Percentiles rank a stretch among this genome's conserved stretches.
Conservation (phyloP, 495 filamentous ascomycete species). For the Trichoderma erinaceum region DNA sequence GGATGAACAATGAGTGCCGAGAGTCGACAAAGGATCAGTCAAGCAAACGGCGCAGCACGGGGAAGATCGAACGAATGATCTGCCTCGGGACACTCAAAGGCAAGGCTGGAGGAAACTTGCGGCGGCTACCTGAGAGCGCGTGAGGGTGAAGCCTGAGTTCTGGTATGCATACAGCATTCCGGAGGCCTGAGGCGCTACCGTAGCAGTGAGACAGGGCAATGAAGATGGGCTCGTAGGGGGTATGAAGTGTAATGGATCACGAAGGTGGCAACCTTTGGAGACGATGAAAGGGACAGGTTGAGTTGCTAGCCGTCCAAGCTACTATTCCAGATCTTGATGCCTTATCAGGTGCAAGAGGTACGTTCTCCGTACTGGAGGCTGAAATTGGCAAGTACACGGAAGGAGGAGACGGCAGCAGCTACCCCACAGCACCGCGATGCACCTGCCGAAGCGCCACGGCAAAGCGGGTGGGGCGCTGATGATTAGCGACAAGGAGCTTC, state of each 20-base stretch:
- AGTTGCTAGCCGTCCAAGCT: too few relatives aligned
- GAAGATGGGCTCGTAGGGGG: not conserved
- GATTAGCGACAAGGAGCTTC: not conserved
- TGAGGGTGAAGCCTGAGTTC: not conserved
- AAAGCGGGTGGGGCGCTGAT: not conserved
- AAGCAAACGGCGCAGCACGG: not conserved
- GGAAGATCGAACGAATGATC: not conserved
- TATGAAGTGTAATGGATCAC: not conserved
- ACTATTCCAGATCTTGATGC: too few relatives aligned
- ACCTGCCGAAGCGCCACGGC: conserved; percentile 7
- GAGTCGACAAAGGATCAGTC: not conserved
- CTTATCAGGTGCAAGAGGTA: too few relatives aligned
- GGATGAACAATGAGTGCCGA: conserved; percentile 11
- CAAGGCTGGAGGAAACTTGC: not conserved
- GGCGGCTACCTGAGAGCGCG: not conserved
- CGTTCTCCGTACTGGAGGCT: too few relatives aligned
- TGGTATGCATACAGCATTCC: conserved; percentile 3
- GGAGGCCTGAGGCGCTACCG: not conserved
- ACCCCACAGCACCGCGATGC: not conserved
- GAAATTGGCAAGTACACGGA: too few relatives aligned
- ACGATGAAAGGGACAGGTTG: not conserved
- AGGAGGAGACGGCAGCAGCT: not conserved
- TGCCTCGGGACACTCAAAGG: not conserved
- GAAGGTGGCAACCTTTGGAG: not conserved
- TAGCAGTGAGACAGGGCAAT: not conserved